Percentiles rank a stretch among this genome's conserved stretches.
These are phyloP conservation scores for Starmerella cellae DNA, from an alignment of 805 yeast species.

Conservation along the genomic window DNA sequence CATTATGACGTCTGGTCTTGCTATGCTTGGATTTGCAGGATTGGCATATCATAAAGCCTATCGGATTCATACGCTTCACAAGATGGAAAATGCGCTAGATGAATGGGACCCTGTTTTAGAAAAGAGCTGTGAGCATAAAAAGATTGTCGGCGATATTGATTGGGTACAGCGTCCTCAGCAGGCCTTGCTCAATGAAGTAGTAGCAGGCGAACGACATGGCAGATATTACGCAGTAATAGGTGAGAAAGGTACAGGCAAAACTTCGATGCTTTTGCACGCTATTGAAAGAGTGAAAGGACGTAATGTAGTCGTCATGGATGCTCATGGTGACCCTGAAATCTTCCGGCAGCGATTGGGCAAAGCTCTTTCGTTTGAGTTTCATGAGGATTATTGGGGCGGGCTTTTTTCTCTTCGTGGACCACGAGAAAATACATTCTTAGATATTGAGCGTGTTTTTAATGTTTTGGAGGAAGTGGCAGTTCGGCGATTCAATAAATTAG, in stretches of 20 bases:
- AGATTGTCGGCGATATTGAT: conserved; percentile 21
- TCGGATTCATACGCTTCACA: conserved; percentile 43
- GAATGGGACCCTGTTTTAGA: conserved; percentile 53
- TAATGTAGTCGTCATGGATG: conserved; percentile 61
- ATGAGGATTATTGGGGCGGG: conserved; percentile 74
- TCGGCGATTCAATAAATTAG: conserved; percentile 26
- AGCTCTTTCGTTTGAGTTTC: conserved; percentile 58
- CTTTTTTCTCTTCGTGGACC: conserved; percentile 73
- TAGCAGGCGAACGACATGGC: conserved; percentile 51
- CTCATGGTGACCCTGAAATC: conserved; percentile 76
- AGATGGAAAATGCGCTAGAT: conserved; percentile 55
- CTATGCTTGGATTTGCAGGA: conserved; percentile 61
- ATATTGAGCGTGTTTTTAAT: conserved; percentile 69
- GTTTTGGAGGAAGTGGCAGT: conserved; percentile 64
- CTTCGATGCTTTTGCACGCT: conserved; percentile 59
- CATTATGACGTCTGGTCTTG: conserved; percentile 54
- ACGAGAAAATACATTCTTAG: conserved; percentile 65
- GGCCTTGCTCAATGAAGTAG: conserved; percentile 45
- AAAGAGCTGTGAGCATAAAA: conserved; percentile 36
- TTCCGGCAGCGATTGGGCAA: conserved; percentile 63
- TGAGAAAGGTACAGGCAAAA: conserved; percentile 79
- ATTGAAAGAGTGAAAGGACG: conserved; percentile 49
- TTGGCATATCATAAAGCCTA: conserved; percentile 54
- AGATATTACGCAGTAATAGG: conserved; percentile 63
- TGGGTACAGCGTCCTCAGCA: conserved; percentile 71